Evolutionary conservation across 345 rosid genomes (phyloP).

Genomic region (Streptanthus diversifolius): DNA sequence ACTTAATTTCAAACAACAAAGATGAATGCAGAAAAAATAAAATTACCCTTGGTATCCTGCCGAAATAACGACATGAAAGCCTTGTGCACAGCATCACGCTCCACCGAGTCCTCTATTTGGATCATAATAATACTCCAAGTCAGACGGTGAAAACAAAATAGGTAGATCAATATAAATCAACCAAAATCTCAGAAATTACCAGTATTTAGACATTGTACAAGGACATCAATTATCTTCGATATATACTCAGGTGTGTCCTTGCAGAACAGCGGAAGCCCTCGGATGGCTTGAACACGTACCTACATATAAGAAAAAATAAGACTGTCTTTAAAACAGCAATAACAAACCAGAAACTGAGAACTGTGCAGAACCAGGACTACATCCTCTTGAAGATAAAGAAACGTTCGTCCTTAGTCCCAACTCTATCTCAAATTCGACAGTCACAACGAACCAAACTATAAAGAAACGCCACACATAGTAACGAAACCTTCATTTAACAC

Average conservation of each 20-base stretch:
- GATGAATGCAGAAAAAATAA: conserved; percentile 2
- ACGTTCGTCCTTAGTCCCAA: background rate
- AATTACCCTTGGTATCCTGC: conserved; percentile 84
- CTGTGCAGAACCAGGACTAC: background rate
- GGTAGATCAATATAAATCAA: background rate
- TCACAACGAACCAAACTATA: background rate
- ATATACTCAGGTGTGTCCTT: conserved; percentile 64
- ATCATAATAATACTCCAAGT: background rate
- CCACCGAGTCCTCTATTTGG: conserved; percentile 38
- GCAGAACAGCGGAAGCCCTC: conserved; percentile 82
- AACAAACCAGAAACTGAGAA: background rate
- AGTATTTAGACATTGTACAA: conserved; percentile 51
- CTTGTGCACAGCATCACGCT: conserved; percentile 91
- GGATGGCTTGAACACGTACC: conserved; percentile 87
- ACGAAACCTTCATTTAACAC: background rate
- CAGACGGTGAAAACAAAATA: background rate
- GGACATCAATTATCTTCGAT: conserved; percentile 67
- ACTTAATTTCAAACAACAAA: background rate
- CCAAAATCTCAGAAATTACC: conserved; percentile 39
- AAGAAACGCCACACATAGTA: background rate
- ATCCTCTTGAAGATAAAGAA: background rate
- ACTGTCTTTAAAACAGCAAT: background rate
- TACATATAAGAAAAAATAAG: background rate
- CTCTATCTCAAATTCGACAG: background rate
- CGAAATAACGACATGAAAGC: conserved; percentile 86